Percentiles rank a stretch among this genome's conserved stretches.
Evolutionary conservation across 2,329 filamentous ascomycete genomes (phyloP).

Genomic region (Pseudomassariella vexata): DNA sequence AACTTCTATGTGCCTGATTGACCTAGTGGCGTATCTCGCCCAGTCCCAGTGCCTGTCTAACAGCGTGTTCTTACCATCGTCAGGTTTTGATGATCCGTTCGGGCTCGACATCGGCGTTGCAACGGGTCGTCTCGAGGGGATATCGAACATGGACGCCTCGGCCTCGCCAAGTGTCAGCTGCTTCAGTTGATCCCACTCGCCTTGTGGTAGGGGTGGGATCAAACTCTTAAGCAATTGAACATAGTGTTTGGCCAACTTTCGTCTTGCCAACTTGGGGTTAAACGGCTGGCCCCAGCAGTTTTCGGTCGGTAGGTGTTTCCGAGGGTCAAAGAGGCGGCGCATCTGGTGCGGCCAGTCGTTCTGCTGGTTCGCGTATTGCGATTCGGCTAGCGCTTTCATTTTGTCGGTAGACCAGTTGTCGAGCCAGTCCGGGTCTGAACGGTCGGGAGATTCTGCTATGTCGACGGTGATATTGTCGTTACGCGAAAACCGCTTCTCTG

Average conservation of each 20-base stretch:
- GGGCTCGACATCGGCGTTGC: constrained; percentile 11
- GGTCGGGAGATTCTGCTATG: too few species aligned
- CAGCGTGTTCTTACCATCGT: neutral
- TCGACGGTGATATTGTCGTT: too few species aligned
- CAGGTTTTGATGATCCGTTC: neutral
- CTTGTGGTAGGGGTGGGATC: constrained; percentile 46
- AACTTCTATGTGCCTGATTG: constrained; percentile 33
- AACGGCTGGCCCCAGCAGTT: constrained; percentile 47
- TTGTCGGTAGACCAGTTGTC: constrained; percentile 44
- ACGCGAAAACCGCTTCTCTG: too few species aligned
- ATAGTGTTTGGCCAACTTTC: constrained; percentile 44
- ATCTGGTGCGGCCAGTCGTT: constrained; percentile 19
- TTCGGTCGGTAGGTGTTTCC: constrained; percentile 28
- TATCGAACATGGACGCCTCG: constrained; percentile 25
- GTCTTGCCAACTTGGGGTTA: constrained; percentile 29
- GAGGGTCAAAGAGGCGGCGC: constrained; percentile 27
- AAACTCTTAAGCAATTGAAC: constrained; percentile 35
- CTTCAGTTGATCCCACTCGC: constrained; percentile 52
- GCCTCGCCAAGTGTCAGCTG: constrained; percentile 37
- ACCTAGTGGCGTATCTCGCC: constrained; percentile 32
- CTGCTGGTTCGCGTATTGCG: constrained; percentile 32
- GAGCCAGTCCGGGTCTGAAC: constrained; percentile 31
- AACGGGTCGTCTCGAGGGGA: constrained; percentile 30
- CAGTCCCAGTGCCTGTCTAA: constrained; percentile 32
- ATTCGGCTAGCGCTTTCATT: constrained; percentile 32